Conservation (phyloP, 495 filamentous ascomycete species). For the Apiosordaria backusii region DNA sequence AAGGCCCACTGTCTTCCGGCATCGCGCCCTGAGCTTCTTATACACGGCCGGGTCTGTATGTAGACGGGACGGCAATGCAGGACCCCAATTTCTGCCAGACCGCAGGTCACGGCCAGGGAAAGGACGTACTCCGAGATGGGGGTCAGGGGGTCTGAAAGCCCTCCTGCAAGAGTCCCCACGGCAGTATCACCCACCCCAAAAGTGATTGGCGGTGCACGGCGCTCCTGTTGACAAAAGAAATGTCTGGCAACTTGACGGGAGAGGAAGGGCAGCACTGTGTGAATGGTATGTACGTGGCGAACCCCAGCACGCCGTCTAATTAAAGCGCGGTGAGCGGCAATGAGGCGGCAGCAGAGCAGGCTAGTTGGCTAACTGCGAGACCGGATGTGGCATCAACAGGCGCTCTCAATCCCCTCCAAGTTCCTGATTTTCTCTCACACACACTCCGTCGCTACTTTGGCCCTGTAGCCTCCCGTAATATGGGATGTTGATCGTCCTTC, state of each 20-base stretch:
- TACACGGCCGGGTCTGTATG: conserved; percentile 33
- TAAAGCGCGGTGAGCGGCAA: conserved; percentile 27
- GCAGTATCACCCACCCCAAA: conserved; percentile 28
- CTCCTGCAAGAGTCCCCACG: conserved; percentile 22
- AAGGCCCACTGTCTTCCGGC: conserved; percentile 43
- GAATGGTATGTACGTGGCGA: conserved; percentile 22
- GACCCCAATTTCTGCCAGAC: conserved; percentile 32
- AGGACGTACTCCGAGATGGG: conserved; percentile 21
- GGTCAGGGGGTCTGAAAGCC: conserved; percentile 21
- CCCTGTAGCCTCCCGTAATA: conserved; percentile 34
- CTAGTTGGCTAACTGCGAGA: conserved; percentile 15
- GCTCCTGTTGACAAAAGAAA: conserved; percentile 20
- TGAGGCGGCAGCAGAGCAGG: conserved; percentile 13
- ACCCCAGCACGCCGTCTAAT: conserved; percentile 21
- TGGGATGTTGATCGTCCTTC: conserved; percentile 27
- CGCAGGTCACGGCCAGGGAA: conserved; percentile 15
- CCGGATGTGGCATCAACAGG: conserved; percentile 24
- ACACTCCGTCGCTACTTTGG: neutral
- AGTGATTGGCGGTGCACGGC: conserved; percentile 32
- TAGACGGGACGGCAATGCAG: conserved; percentile 34
- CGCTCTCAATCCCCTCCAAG: conserved; percentile 4
- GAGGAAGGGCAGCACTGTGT: conserved; percentile 7
- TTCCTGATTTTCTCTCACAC: neutral
- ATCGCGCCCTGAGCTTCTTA: conserved; percentile 48
- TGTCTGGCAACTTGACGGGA: conserved; percentile 19